Conservation (phyloP, 2,329 filamentous ascomycete species). For the Ceratocystis albifundus region DNA sequence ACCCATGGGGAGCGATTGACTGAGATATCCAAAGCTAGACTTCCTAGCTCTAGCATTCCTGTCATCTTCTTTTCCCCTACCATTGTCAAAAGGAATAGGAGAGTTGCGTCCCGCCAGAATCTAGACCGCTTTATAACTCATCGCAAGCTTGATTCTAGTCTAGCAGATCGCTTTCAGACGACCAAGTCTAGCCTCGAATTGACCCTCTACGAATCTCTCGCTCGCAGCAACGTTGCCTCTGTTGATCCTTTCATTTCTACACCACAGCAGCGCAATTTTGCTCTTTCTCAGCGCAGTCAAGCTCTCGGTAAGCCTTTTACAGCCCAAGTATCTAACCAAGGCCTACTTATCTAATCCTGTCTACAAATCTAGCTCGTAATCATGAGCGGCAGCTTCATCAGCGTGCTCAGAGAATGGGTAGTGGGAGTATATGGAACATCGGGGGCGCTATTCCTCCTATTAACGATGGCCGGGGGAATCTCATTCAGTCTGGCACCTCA, state of each 20-base stretch:
- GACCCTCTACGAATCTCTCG: conserved; percentile 13
- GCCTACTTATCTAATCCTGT: not conserved
- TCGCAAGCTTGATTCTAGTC: conserved; percentile 10
- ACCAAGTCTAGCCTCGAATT: conserved; percentile 7
- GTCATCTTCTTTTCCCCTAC: conserved; percentile 13
- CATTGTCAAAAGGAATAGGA: not conserved
- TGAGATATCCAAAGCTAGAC: not conserved
- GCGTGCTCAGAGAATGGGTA: not conserved
- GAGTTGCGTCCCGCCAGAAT: conserved; percentile 5
- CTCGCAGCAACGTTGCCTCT: conserved; percentile 13
- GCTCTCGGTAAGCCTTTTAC: conserved; percentile 13
- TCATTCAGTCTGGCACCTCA: conserved; percentile 59
- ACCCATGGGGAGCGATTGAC: not conserved
- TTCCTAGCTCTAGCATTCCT: not conserved
- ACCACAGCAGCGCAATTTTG: conserved; percentile 12
- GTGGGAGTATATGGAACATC: conserved; percentile 21
- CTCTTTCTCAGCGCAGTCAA: conserved; percentile 14
- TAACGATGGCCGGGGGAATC: conserved; percentile 51
- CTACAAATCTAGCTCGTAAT: conserved; percentile 2
- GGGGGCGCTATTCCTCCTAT: conserved; percentile 32
- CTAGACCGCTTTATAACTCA: conserved; percentile 20
- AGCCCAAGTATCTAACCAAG: not conserved
- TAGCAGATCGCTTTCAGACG: conserved; percentile 16
- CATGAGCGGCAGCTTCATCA: conserved; percentile 2
- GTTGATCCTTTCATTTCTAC: conserved; percentile 20